These are phyloP conservation scores for Rickenella mellea DNA, from an alignment of 768 basidiomycete genomes.

Conservation along the genomic window DNA sequence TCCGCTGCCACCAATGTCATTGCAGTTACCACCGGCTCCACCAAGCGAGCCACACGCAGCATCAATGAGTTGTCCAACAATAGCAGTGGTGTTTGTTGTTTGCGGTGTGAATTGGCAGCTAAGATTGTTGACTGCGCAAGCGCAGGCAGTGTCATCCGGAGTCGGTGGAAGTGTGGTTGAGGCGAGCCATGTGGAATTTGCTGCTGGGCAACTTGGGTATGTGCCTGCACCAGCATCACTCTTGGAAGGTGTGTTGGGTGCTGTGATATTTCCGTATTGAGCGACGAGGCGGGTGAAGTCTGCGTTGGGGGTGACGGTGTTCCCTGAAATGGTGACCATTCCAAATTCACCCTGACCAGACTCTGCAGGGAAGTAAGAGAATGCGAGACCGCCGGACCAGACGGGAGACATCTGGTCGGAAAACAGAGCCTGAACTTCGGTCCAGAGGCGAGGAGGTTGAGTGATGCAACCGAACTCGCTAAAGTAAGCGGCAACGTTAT, in stretches of 20 bases:
- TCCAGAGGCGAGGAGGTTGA: slow-evolving; percentile 61
- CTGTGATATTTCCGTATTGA: slow-evolving; percentile 47
- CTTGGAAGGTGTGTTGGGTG: slow-evolving; percentile 54
- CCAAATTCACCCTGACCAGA: slow-evolving; percentile 72
- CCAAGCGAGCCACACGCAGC: slow-evolving; percentile 63
- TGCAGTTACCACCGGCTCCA: slow-evolving; percentile 48
- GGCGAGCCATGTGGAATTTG: slow-evolving; percentile 52
- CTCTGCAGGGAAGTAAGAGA: slow-evolving; percentile 81
- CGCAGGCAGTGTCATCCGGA: slow-evolving; percentile 72
- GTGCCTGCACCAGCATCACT: slow-evolving; percentile 38
- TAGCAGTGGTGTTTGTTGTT: slow-evolving; percentile 47
- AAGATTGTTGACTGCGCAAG: slow-evolving; percentile 58
- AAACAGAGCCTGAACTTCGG: slow-evolving; percentile 67
- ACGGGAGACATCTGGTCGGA: slow-evolving; percentile 62
- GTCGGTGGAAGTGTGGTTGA: slow-evolving; percentile 72
- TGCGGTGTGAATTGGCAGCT: slow-evolving; percentile 66
- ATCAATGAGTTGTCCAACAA: slow-evolving; percentile 54
- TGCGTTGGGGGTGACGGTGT: slow-evolving; percentile 52
- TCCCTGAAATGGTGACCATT: slow-evolving; percentile 65
- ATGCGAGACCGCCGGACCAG: slow-evolving; percentile 86
- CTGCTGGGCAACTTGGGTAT: slow-evolving; percentile 54
- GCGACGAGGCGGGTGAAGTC: slow-evolving; percentile 62
- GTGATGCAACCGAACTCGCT: slow-evolving; percentile 79
- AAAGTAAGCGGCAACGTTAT: slow-evolving; percentile 82
- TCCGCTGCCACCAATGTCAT: slow-evolving; percentile 65